Evolutionary conservation across 805 yeast genomes (phyloP), one percentile per base, ranked within the genome.

Genomic region (Starmerella bombicola): DNA sequence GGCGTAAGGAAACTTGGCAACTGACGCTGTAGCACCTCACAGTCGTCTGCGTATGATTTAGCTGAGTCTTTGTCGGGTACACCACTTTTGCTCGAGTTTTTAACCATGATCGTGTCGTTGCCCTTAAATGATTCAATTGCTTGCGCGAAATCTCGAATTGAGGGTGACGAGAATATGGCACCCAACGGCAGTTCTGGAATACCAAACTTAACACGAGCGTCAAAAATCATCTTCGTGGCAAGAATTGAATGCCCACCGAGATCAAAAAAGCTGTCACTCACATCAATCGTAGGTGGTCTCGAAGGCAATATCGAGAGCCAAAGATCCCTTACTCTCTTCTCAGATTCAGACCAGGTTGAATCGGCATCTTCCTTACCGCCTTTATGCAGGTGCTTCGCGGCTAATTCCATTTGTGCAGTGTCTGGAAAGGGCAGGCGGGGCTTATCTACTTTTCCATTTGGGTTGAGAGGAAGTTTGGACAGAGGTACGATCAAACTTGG

Each of bases 391-490:
- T 73, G 70, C 46, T 66, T 63, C 10, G 93, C 75, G 34, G 84
- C 95, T 15, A 76, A 69, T 24, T 78, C 75, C 48, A 91, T 67
- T 63, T 88, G 95, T 15, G 80, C 88, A 19, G 81, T 71, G 42
- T 83, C 83, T 40, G 99, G 99, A 73, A 81, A 84, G 34, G 95
- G 97, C 46, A 91, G 67, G 55, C 88, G 85, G 28, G 97, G 97
- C 66, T 91, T 91, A 65, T 91, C 99, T 43, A 91, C 84, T 63
- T 91, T 91, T 53, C 99, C 99, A 60, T 91, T 91, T 45, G 99
- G 99, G 63, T 91, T 91, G 62, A 91, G 69, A 20, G 98, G 98
- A 57, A 91, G 64, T 54, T 76, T 78, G 20, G 72, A 68, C 66
- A 93, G 68, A 13, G 96, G 96, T 37, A 91, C 88, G 55, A 91